A percentile compares a stretch with the other conserved stretches of the same genome.
Conservation (phyloP, 2,329 filamentous ascomycete species). For the Aspergillus costaricaensis region DNA sequence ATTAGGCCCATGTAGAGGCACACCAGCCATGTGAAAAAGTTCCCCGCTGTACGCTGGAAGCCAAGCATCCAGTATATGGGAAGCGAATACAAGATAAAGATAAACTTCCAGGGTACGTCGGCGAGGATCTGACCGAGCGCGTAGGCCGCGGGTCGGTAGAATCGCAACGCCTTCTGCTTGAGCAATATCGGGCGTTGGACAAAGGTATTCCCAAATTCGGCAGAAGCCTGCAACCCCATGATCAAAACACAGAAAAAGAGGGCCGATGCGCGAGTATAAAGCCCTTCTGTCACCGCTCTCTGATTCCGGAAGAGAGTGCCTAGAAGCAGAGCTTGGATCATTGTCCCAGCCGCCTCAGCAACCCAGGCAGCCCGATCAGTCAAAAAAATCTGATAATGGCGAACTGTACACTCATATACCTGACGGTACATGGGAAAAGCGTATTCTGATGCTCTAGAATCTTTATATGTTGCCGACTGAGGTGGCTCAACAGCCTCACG, state of each 20-base stretch:
- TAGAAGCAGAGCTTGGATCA: conserved; percentile 16
- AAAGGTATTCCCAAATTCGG: conserved; percentile 18
- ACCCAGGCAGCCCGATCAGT: conserved; percentile 6
- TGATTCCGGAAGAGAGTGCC: conserved; percentile 21
- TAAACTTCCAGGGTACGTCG: conserved; percentile 69
- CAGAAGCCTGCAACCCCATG: conserved; percentile 12
- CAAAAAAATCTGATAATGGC: conserved; percentile 7
- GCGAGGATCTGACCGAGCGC: conserved; percentile 74
- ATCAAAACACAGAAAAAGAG: conserved; percentile 20
- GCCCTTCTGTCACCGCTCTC: neutral
- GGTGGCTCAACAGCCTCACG: neutral
- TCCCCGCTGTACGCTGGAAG: conserved; percentile 63
- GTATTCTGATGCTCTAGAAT: neutral
- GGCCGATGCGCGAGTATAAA: conserved; percentile 15
- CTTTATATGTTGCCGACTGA: neutral
- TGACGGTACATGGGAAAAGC: conserved; percentile 2
- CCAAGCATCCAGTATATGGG: conserved; percentile 76
- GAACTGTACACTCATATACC: conserved; percentile 4
- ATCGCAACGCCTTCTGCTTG: conserved; percentile 17
- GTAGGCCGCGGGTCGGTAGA: conserved; percentile 72
- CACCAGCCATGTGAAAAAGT: conserved; percentile 70
- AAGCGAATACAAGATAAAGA: conserved; percentile 69
- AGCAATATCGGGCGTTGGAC: conserved; percentile 17
- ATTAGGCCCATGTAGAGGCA: conserved; percentile 53
- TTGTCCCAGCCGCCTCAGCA: conserved; percentile 4